phyloP scores from a whole-genome alignment of 768 basidiomycete genomes.

The Lentinus brumalis region DNA sequence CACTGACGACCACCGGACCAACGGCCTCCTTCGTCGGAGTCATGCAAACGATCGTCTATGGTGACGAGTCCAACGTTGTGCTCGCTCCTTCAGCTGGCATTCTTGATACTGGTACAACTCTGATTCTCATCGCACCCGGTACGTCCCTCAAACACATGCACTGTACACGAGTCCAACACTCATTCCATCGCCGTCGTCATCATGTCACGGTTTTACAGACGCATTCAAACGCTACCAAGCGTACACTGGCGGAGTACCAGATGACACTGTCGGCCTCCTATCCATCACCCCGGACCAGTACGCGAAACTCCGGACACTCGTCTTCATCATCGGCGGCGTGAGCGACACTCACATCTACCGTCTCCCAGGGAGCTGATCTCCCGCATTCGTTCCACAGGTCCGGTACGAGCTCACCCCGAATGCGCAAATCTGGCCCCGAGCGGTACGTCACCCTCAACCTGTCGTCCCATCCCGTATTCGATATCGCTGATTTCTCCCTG shows the following conservation, averaged over 20 bases:
- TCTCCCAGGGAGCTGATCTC: background rate
- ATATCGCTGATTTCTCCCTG: background rate
- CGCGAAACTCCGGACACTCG: slow-evolving; percentile 26
- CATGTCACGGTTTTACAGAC: slow-evolving; percentile 9
- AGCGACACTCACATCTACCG: background rate
- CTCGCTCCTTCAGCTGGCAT: slow-evolving; percentile 34
- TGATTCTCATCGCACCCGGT: slow-evolving; percentile 35
- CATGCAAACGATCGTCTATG: slow-evolving; percentile 30
- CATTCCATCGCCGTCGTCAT: background rate
- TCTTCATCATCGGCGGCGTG: slow-evolving; percentile 19
- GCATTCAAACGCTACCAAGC: slow-evolving; percentile 31
- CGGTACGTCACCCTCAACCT: slow-evolving; percentile 18
- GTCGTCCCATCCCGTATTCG: slow-evolving; percentile 1
- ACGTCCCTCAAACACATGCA: background rate
- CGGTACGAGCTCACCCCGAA: slow-evolving; percentile 44
- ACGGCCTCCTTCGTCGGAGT: slow-evolving; percentile 33
- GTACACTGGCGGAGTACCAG: slow-evolving; percentile 31
- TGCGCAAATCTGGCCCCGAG: slow-evolving; percentile 44
- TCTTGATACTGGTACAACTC: slow-evolving; percentile 41
- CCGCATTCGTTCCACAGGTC: slow-evolving; percentile 13
- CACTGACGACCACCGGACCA: slow-evolving; percentile 27
- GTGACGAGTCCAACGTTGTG: slow-evolving; percentile 4
- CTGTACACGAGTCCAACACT: too few relatives aligned
- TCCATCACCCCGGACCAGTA: slow-evolving; percentile 29
- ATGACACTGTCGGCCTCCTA: slow-evolving; percentile 26